Evolutionary conservation across 495 filamentous ascomycete species (phyloP).

Genomic region (Lichenothelia convexa): DNA sequence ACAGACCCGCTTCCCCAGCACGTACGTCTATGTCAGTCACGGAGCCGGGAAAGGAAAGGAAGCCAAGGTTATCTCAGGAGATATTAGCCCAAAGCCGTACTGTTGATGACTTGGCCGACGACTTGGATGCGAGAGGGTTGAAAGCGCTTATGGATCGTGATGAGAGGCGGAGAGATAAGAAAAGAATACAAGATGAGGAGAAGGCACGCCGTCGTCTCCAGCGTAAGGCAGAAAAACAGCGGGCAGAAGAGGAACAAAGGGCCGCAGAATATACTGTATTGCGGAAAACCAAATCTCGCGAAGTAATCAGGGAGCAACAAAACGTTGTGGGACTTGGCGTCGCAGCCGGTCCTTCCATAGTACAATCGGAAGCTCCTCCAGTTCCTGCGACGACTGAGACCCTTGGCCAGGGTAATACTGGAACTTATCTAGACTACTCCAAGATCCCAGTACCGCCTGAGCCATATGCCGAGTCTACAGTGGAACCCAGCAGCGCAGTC

Average conservation of each 20-base stretch:
- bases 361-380: not conserved
- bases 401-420: conserved; percentile 3
- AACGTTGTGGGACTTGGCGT: conserved; percentile 6
- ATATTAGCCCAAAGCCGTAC: conserved; percentile 47
- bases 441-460: conserved; percentile 2
- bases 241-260: conserved; percentile 20
- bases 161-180: conserved; percentile 54
- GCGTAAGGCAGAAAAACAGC: conserved; percentile 50
- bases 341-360: too few species aligned
- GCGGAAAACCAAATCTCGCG: too few species aligned
- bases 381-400: conserved; percentile 5
- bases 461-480: conserved; percentile 12
- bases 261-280: not conserved
- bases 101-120: conserved; percentile 65
- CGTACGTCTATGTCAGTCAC: not conserved
- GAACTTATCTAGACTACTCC: conserved; percentile 5
- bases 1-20: not conserved
- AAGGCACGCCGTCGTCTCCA: conserved; percentile 48
- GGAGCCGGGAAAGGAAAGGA: not conserved
- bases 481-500: not conserved
- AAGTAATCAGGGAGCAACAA: too few species aligned
- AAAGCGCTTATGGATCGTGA: conserved; percentile 76
- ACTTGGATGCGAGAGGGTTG: conserved; percentile 58
- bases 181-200: conserved; percentile 52
- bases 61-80: conserved; percentile 23